phyloP scores from a whole-genome alignment of 2,329 filamentous ascomycete species.

The Phyllosticta capitalensis region DNA sequence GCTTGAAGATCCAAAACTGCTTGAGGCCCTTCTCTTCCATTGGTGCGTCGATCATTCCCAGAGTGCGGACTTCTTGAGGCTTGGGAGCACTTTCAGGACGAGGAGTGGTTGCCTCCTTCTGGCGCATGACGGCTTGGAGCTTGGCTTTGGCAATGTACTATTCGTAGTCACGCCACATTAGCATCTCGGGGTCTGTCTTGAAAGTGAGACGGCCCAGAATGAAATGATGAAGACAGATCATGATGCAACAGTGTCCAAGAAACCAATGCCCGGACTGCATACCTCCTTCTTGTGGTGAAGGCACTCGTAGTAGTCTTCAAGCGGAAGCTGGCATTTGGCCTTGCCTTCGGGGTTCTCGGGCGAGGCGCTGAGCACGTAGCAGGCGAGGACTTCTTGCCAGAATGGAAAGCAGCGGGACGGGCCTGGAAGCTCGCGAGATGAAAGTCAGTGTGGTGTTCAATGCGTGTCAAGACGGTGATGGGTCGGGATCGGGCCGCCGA shows the following conservation, averaged over 20 bases:
- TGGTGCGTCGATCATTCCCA: slow-evolving; percentile 69
- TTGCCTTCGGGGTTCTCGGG: slow-evolving; percentile 82
- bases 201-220: neutral
- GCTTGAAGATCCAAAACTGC: slow-evolving; percentile 6
- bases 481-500: neutral
- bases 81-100: slow-evolving; percentile 72
- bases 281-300: slow-evolving; percentile 99
- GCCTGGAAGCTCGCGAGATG: slow-evolving; percentile 33
- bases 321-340: slow-evolving; percentile 71
- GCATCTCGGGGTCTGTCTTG: neutral
- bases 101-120: slow-evolving; percentile 61
- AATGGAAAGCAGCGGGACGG: slow-evolving; percentile 89
- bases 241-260: neutral
- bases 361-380: slow-evolving; percentile 87
- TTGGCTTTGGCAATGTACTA: slow-evolving; percentile 68
- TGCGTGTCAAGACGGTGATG: neutral
- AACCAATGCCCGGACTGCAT: slow-evolving; percentile 21
- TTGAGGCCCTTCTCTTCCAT: slow-evolving; percentile 59
- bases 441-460: neutral
- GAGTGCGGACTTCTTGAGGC: slow-evolving; percentile 75
- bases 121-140: slow-evolving; percentile 76
- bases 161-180: neutral
- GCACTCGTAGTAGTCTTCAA: slow-evolving; percentile 99
- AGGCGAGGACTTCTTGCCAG: slow-evolving; percentile 98
- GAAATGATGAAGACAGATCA: neutral